Percentiles rank a stretch among this genome's conserved stretches.
Evolutionary conservation across 2,329 filamentous ascomycete species (phyloP).

Genomic region (Alternaria brassicae): DNA sequence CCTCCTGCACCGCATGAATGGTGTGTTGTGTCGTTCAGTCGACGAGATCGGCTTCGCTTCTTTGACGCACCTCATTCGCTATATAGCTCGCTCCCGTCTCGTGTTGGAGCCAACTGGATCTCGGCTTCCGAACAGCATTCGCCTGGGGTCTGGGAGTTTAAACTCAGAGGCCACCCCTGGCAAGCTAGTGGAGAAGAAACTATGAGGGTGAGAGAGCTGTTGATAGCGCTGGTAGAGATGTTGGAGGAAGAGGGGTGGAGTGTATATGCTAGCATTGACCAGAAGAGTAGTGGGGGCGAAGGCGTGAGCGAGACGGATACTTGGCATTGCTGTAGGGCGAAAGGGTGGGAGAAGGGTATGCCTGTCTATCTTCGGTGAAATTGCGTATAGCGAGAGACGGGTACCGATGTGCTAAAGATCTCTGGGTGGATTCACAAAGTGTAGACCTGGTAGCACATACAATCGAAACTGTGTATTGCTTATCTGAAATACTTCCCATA

Average conservation of each 20-base stretch:
- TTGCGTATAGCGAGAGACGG: background rate
- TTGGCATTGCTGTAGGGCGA: conserved; percentile 34
- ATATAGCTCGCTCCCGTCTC: conserved; percentile 13
- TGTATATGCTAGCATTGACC: conserved; percentile 52
- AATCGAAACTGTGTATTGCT: background rate
- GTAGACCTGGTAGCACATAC: background rate
- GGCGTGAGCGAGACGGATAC: conserved; percentile 32
- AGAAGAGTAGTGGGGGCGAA: conserved; percentile 29
- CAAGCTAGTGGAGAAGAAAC: conserved; percentile 43
- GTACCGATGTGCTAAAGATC: background rate
- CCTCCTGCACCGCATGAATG: conserved; percentile 49
- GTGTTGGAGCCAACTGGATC: conserved; percentile 20
- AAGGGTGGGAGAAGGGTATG: conserved; percentile 28
- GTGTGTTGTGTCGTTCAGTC: conserved; percentile 48
- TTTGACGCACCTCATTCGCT: conserved; percentile 36
- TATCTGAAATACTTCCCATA: background rate
- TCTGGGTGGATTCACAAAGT: background rate
- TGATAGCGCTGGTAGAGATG: conserved; percentile 40
- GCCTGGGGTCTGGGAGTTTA: conserved; percentile 38
- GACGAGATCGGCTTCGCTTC: conserved; percentile 38
- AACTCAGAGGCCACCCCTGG: conserved; percentile 47
- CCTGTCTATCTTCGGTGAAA: conserved; percentile 25
- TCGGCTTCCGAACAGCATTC: conserved; percentile 16
- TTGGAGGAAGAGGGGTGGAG: conserved; percentile 49
- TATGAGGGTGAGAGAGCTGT: conserved; percentile 45